Conservation (phyloP, 2,329 filamentous ascomycete species). For the Torrubiella hemipterigena region DNA sequence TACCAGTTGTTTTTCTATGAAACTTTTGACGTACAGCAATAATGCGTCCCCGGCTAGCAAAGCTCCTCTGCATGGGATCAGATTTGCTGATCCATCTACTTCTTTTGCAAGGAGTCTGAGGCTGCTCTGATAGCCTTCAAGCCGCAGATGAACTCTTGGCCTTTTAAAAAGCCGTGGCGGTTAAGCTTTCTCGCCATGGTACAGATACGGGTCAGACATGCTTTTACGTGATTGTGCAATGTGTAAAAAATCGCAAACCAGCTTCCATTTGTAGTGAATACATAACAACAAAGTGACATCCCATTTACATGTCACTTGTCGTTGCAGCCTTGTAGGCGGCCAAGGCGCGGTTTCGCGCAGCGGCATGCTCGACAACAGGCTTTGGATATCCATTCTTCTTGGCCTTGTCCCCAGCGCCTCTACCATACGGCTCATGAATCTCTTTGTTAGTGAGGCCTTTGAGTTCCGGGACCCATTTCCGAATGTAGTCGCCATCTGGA, state of each 20-base stretch:
- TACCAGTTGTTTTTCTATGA: too few species aligned
- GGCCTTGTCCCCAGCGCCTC: slow-evolving; percentile 46
- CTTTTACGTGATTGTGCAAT: background rate
- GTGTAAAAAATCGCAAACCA: background rate
- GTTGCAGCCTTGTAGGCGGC: slow-evolving; percentile 52
- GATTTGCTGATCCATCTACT: slow-evolving; percentile 12
- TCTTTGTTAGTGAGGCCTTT: slow-evolving; percentile 49
- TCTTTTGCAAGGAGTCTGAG: slow-evolving; percentile 38
- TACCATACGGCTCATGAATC: slow-evolving; percentile 70
- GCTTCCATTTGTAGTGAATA: slow-evolving; percentile 1
- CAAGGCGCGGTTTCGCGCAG: slow-evolving; percentile 54
- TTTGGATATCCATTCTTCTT: slow-evolving; percentile 60
- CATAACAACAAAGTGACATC: background rate
- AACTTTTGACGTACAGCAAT: too few species aligned
- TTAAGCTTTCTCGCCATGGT: slow-evolving; percentile 41
- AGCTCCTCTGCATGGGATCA: slow-evolving; percentile 41
- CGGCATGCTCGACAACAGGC: slow-evolving; percentile 64
- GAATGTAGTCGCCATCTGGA: slow-evolving; percentile 64
- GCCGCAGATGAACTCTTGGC: slow-evolving; percentile 45
- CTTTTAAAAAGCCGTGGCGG: slow-evolving; percentile 50
- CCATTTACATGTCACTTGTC: slow-evolving; percentile 14
- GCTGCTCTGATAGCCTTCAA: slow-evolving; percentile 43
- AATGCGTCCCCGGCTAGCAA: slow-evolving; percentile 36
- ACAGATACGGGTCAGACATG: slow-evolving; percentile 57
- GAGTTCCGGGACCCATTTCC: slow-evolving; percentile 72